phyloP scores from a whole-genome alignment of 2,329 filamentous ascomycete species.

The Dactylellina parvicollis region DNA sequence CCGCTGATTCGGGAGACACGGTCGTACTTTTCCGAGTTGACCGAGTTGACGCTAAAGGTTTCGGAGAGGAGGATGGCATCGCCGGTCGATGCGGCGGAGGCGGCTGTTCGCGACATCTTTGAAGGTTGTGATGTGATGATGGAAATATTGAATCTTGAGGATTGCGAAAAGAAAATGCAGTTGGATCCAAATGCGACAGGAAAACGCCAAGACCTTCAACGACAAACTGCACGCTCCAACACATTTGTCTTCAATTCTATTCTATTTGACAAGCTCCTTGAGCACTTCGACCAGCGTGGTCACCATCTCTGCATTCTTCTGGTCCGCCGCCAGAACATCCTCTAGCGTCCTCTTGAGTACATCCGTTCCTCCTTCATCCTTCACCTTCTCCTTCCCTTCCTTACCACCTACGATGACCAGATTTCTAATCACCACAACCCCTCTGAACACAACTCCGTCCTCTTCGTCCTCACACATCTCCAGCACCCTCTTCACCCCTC shows the following conservation, averaged over 20 bases:
- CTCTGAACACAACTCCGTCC: slow-evolving; percentile 68
- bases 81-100: slow-evolving; percentile 61
- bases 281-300: slow-evolving; percentile 32
- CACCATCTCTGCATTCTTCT: slow-evolving; percentile 31
- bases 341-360: slow-evolving; percentile 31
- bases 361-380: slow-evolving; percentile 67
- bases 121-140: slow-evolving; percentile 7
- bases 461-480: slow-evolving; percentile 75
- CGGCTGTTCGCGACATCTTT: slow-evolving; percentile 35
- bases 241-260: slow-evolving; percentile 11
- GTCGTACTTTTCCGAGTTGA: slow-evolving; percentile 92
- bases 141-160: background rate
- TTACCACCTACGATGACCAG: slow-evolving; percentile 75
- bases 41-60: slow-evolving; percentile 80
- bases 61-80: slow-evolving; percentile 96
- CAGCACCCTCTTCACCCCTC: slow-evolving; percentile 81
- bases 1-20: slow-evolving; percentile 86
- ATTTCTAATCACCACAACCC: slow-evolving; percentile 78
- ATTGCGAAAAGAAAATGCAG: background rate
- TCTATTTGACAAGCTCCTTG: slow-evolving; percentile 31
- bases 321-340: slow-evolving; percentile 2
- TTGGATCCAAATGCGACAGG: background rate
- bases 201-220: slow-evolving; percentile 20
- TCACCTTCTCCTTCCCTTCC: slow-evolving; percentile 70
- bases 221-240: slow-evolving; percentile 38